These are phyloP conservation scores for Corylus heterophylla DNA, from an alignment of 306 rosid species.

Conservation along the genomic window DNA sequence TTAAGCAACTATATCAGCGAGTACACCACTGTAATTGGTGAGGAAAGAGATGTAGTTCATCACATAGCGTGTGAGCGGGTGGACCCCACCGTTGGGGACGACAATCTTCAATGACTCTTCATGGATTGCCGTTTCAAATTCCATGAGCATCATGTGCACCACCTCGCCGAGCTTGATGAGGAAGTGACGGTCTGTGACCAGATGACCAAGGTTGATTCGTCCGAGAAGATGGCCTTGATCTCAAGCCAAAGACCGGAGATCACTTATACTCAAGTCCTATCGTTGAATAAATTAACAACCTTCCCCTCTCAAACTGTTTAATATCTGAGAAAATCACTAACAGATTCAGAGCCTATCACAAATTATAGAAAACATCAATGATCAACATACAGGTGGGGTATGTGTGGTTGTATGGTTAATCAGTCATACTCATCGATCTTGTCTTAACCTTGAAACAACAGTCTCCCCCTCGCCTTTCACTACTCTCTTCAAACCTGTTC, in stretches of 20 bases:
- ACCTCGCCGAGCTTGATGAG: conserved; percentile 45
- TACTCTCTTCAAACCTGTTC: no score
- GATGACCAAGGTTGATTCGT: conserved; percentile 52
- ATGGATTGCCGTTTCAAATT: conserved; percentile 29
- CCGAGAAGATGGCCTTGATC: conserved; percentile 65
- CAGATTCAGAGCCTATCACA: no score
- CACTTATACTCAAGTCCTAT: conserved; percentile 27
- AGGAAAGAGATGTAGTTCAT: conserved; percentile 77
- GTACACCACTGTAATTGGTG: conserved; percentile 51
- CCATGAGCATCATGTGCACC: not conserved
- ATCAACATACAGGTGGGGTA: no score
- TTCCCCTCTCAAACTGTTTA: no score
- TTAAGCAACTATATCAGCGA: conserved; percentile 59
- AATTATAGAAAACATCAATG: no score
- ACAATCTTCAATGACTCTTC: conserved; percentile 49
- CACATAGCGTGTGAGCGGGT: conserved; percentile 91
- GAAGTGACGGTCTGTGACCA: conserved; percentile 49
- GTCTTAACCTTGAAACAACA: no score
- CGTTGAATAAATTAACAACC: no score
- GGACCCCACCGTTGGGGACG: conserved; percentile 68
- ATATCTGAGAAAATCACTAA: no score
- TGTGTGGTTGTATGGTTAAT: no score
- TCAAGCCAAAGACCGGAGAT: conserved; percentile 49
- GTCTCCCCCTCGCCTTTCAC: no score
- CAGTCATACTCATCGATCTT: no score